Percentiles rank a stretch among this genome's conserved stretches.
These are phyloP conservation scores for Dalbergia oliveri DNA, from an alignment of 306 rosid genomes.

Conservation along the genomic window DNA sequence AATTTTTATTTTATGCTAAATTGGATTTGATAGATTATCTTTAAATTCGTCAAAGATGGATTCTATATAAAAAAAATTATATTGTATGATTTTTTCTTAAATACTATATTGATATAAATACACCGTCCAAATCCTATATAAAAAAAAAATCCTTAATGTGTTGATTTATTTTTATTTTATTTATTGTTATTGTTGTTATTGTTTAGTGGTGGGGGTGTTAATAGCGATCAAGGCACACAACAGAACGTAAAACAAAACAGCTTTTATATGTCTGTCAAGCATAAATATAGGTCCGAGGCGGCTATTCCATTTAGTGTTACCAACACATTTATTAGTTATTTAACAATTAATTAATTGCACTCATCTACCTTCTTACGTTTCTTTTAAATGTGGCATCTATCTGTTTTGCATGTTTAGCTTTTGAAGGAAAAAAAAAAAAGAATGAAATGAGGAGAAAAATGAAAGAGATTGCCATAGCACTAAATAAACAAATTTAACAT, in stretches of 20 bases:
- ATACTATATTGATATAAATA: no score
- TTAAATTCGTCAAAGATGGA: no score
- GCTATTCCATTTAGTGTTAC: slow-evolving; percentile 44
- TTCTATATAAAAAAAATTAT: no score
- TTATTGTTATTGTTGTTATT: not conserved
- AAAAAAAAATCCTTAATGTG: no score
- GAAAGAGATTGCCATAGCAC: not conserved
- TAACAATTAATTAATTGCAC: slow-evolving; percentile 39
- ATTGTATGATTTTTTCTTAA: no score
- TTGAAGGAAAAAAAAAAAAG: not conserved
- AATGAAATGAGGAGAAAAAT: not conserved
- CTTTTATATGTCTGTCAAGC: slow-evolving; percentile 39
- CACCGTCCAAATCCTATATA: no score
- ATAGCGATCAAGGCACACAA: slow-evolving; percentile 31
- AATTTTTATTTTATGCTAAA: no score
- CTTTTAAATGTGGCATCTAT: slow-evolving; percentile 40
- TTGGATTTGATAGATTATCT: no score
- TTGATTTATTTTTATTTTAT: not conserved
- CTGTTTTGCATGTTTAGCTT: slow-evolving; percentile 29
- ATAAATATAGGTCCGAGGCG: slow-evolving; percentile 38
- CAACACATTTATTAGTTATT: slow-evolving; percentile 49
- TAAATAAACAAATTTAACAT: not conserved
- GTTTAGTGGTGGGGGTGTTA: slow-evolving; percentile 41
- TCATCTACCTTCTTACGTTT: slow-evolving; percentile 44
- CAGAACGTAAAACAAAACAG: slow-evolving; percentile 45